Evolutionary conservation across 371 early-diverging fungal genomes (phyloP), one percentile per base, ranked within the genome.

Genomic region (Rhizopus stolonifer): DNA sequence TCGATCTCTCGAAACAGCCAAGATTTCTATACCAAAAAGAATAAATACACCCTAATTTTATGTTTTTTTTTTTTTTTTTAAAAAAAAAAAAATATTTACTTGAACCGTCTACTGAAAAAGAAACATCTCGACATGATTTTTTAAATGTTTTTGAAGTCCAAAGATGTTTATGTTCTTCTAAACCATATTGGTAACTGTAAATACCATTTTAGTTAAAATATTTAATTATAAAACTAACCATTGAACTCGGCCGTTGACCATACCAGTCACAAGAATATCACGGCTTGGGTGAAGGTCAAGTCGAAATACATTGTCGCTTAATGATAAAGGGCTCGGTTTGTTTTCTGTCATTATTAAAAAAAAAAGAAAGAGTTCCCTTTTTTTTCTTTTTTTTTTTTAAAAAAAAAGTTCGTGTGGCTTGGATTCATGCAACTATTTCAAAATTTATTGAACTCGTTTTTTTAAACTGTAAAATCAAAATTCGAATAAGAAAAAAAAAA

Each of bases 1-100:
- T 61, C 80, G 78, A 67, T 96, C 96, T 59, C 85, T 85, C 11
- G 94, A 93, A 18, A 84, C 88, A 9, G 85, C 83, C 65, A 80
- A 92, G 7, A 94, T 70, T 29, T 55, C 64, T 66, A 46, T n/a
- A 7, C 10, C 10, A 4, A 10, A 4, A 29, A 7, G 31, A 29
- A 29, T 24, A 31, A 18, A 42, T 10, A n/a, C 6, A n/a, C 2
- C 2, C 32, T 23, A 49, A 36, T 5, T 21, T 49, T 24, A n/a
- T 4, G 3, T 38, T 18, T 15, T 32, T 36, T 24, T 23, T 5
- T 49, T 21, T 36, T 5, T n/a, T n/a, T n/a, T n/a, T n/a, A n/a
- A n/a, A n/a, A n/a, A n/a, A n/a, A n/a, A n/a, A n/a, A n/a, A n/a
- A 2, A 39, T 49, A 15, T 56, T 58, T 65, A 84, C 87, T 71